Percentiles rank a stretch among this genome's conserved stretches.
Evolutionary conservation across 768 basidiomycete genomes (phyloP).

Genomic region (Phlebiopsis gigantea): DNA sequence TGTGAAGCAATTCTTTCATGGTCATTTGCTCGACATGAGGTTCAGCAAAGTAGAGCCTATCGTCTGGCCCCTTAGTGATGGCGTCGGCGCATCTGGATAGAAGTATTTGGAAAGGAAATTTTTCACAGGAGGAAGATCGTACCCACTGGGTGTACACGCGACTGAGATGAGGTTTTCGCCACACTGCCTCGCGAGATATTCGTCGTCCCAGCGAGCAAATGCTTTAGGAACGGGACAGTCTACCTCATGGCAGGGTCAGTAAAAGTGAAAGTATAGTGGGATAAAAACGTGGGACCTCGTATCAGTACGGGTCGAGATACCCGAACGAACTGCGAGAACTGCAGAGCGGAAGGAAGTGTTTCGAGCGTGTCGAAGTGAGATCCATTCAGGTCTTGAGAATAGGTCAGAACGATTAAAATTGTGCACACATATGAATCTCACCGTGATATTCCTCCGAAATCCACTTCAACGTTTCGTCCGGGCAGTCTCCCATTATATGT

Average conservation of each 20-base stretch:
- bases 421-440: neutral
- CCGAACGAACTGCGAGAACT: constrained; percentile 65
- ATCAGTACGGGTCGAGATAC: constrained; percentile 72
- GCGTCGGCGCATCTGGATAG: constrained; percentile 78
- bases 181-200: constrained; percentile 55
- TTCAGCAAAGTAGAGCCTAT: constrained; percentile 66
- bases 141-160: constrained; percentile 85
- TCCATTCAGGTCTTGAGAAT: constrained; percentile 53
- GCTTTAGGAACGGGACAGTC: constrained; percentile 44
- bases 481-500: constrained; percentile 1
- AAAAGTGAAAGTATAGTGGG: neutral
- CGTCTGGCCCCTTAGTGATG: constrained; percentile 48
- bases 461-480: constrained; percentile 14
- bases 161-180: constrained; percentile 55
- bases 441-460: constrained; percentile 20
- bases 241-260: constrained; percentile 20
- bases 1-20: constrained; percentile 47
- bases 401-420: neutral
- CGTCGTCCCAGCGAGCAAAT: constrained; percentile 55
- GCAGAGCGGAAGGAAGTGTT: constrained; percentile 54
- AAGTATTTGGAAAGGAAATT: constrained; percentile 8
- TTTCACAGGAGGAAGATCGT: neutral
- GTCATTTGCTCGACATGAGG: constrained; percentile 67
- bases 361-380: constrained; percentile 43
- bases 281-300: constrained; percentile 38